Percentiles rank a stretch among this genome's conserved stretches.
Conservation (phyloP, 257 asterid genomes). For the Fraxinus quadrangulata region DNA sequence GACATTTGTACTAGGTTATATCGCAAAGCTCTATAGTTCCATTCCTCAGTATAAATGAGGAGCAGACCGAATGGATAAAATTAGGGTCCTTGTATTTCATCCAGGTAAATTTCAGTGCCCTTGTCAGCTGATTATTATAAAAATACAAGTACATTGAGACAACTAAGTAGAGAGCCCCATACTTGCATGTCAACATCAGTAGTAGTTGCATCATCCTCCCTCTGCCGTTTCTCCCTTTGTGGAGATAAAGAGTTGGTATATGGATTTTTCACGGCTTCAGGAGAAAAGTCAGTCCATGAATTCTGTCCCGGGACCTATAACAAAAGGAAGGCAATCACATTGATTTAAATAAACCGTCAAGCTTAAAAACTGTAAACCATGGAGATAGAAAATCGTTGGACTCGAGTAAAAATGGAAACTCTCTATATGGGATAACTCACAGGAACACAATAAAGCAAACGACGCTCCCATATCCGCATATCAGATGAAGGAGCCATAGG, state of each 20-base stretch:
- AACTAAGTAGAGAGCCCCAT: constrained; percentile 26
- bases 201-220: constrained; percentile 60
- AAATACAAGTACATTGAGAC: not conserved
- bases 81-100: not conserved
- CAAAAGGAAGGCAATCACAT: constrained; percentile 20
- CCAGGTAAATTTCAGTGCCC: not conserved
- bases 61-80: not conserved
- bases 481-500: constrained; percentile 59
- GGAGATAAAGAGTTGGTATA: constrained; percentile 32
- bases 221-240: constrained; percentile 73
- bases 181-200: constrained; percentile 60
- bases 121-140: not conserved
- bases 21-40: not conserved
- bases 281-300: constrained; percentile 64
- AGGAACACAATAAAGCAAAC: constrained; percentile 68
- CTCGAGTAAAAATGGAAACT: constrained; percentile 4
- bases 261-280: constrained; percentile 36
- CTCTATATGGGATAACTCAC: constrained; percentile 48
- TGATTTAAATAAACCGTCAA: not conserved
- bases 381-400: constrained; percentile 9
- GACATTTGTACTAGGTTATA: not conserved
- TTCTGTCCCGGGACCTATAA: constrained; percentile 84
- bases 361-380: not conserved
- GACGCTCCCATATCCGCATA: constrained; percentile 82
- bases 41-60: not conserved